Base-by-base conservation (phyloP, 768 basidiomycete genomes). In the Naganishia kalamii region DNA sequence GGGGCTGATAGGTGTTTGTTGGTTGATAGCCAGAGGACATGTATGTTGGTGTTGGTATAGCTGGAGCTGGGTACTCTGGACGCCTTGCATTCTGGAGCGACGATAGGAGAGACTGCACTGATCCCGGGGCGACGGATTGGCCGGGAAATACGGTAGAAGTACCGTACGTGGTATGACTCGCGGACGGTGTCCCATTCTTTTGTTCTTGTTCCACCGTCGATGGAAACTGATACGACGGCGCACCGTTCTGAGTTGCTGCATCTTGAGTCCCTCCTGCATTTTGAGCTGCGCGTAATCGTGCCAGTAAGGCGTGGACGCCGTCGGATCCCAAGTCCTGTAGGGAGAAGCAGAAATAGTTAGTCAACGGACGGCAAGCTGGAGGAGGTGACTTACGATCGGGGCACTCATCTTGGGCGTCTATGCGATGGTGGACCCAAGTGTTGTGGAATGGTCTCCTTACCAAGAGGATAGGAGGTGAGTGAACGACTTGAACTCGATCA, bases 221-320 rank as follows among this genome's bases (percentile, higher is more conserved):
- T 10, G 19, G 19, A 44, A 10, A 44, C 43, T 23, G 32, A 27
- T 10, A n/a, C 11, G 54, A 12, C 4, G 8, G 21, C 12, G 12
- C n/a, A 17, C 23, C 54, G 17, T 37, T 21, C 19, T 37, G 54
- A 10, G 21, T n/a, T 27, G 17, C 3, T 15, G 33, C 11, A 27
- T 37, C 3, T 23, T 29, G 35, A 21, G 23, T 23, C 27, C 21
- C 5, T 17, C 30, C 33, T 25, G 37, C 43, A n/a, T n/a, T 35
- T 57, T 57, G 54, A 10, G 54, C 54, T 23, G 33, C 32, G 17
- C 54, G 54, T 27, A 57, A 27, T 21, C 54, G 35, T 40, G 54
- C 54, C 12, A 57, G 54, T 40, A 57, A 35, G 23, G 54, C 54
- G 23, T 57, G 33, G 21, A 57, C 54, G 35, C 54, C 40, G 32